Base-by-base conservation (phyloP, 2,329 filamentous ascomycete genomes). In the Tolypocladium nubicola region DNA sequence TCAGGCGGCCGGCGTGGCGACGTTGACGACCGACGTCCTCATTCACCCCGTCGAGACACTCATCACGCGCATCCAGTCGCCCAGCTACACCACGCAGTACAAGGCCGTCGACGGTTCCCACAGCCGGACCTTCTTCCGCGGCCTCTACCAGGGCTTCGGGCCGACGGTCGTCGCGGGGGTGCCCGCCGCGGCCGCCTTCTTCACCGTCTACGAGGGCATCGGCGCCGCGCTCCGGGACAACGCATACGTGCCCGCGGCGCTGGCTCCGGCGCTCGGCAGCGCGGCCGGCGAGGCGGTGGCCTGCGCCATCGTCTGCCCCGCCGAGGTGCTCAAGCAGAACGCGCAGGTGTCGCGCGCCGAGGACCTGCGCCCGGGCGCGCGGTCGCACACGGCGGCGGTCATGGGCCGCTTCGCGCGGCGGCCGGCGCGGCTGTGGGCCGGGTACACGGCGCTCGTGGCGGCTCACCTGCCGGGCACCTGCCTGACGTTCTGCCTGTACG, bases 271-370 rank as follows among this genome's bases (percentile, higher is more conserved):
- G 0, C n/a, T 57, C 5, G 59, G 61, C 43, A 60, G 62, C 43
- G 62, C 62, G 10, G 58, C 54, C 14, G 61, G 59, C 1, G 60
- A 61, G 26, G 53, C 60, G 14, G 61, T 60, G 21, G 56, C 55
- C 41, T 62, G 61, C 35, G 61, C 59, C 40, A 61, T 63, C 1
- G 56, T 57, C 52, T 60, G 60, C 14, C 61, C 61, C 4, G 61
- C 61, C 19, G 61, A 63, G 52, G 61, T 63, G 14, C 23, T 62
- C 40, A 63, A 63, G 53, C 61, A 63, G 58, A 63, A 63, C 21
- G 61, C 61, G 21, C 61, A 63, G 52, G 57, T 63, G 7, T 55
- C 53, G n/a, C 38, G n/a, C 35, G 53, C 40, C 37, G 52, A 43
- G 21, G 26, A 38, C 3, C 37, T 52, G 53, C 30, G 26, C 23